phyloP scores from a whole-genome alignment of 2,329 filamentous ascomycete species.

The Periconia sp. region DNA sequence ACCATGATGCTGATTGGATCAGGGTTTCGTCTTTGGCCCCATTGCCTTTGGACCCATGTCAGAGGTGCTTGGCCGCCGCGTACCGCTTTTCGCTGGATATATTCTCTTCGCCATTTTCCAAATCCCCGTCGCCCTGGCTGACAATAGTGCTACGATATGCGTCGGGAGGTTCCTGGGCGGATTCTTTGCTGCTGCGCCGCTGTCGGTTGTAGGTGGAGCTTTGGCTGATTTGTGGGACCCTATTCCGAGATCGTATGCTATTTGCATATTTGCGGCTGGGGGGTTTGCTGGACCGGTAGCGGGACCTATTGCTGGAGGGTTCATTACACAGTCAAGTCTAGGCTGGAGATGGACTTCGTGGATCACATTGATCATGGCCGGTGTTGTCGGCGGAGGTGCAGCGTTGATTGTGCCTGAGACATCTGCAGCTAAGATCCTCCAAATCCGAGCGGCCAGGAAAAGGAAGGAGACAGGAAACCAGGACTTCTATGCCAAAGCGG shows the following conservation, averaged over 20 bases:
- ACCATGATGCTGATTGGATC: slow-evolving; percentile 10
- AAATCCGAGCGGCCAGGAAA: slow-evolving; percentile 35
- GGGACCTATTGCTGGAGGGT: slow-evolving; percentile 57
- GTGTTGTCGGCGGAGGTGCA: slow-evolving; percentile 28
- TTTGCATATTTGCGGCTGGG: slow-evolving; percentile 43
- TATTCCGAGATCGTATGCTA: slow-evolving; percentile 43
- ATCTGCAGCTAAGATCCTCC: slow-evolving; percentile 36
- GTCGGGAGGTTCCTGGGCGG: slow-evolving; percentile 60
- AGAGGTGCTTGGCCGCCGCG: slow-evolving; percentile 55
- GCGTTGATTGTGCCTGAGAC: slow-evolving; percentile 37
- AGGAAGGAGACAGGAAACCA: slow-evolving; percentile 44
- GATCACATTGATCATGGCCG: slow-evolving; percentile 46
- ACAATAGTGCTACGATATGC: slow-evolving; percentile 59
- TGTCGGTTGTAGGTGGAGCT: slow-evolving; percentile 43
- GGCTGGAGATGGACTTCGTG: slow-evolving; percentile 47
- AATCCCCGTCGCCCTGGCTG: slow-evolving; percentile 46
- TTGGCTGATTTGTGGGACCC: slow-evolving; percentile 46
- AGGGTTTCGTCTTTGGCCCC: slow-evolving; percentile 59
- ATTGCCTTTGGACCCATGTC: slow-evolving; percentile 57
- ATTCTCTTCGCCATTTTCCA: slow-evolving; percentile 49
- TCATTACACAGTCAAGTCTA: slow-evolving; percentile 40
- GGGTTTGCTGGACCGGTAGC: slow-evolving; percentile 43
- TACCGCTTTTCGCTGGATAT: slow-evolving; percentile 39
- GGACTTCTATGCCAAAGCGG: slow-evolving; percentile 48
- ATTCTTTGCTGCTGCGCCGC: slow-evolving; percentile 54